These are phyloP conservation scores for Pyricularia pennisetigena DNA, from an alignment of 2,329 filamentous ascomycete genomes.

Conservation along the genomic window DNA sequence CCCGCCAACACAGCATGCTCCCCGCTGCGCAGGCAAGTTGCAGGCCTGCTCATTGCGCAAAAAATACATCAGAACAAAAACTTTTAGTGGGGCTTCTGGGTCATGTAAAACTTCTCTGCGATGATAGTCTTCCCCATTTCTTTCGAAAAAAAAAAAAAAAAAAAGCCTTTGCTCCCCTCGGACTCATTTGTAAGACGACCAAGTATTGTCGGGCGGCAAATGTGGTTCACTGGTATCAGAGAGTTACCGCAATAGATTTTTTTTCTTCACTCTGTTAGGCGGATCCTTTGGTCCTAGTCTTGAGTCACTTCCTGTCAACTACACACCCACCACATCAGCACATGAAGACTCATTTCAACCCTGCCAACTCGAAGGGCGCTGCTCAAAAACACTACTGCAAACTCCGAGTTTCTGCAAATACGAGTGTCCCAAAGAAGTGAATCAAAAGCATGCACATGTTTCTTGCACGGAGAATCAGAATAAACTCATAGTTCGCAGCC, in stretches of 20 bases:
- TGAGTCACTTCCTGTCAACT: neutral
- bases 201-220: neutral
- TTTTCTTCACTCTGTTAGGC: neutral
- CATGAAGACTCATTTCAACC: neutral
- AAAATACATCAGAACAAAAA: neutral
- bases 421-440: neutral
- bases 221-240: neutral
- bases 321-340: neutral
- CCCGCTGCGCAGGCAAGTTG: neutral
- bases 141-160: neutral
- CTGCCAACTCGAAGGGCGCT: neutral
- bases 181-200: neutral
- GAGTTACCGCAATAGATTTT: neutral
- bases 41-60: neutral
- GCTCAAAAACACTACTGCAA: neutral
- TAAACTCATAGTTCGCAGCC: neutral
- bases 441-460: neutral
- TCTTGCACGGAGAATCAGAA: neutral
- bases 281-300: neutral
- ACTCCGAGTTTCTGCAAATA: neutral
- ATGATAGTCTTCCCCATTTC: neutral
- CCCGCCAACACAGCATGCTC: conserved; percentile 1
- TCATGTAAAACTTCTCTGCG: neutral
- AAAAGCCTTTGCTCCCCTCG: neutral
- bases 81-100: neutral